These are phyloP conservation scores for Agrostemma githago DNA, from an alignment of 148 eudicot genomes.

Conservation along the genomic window DNA sequence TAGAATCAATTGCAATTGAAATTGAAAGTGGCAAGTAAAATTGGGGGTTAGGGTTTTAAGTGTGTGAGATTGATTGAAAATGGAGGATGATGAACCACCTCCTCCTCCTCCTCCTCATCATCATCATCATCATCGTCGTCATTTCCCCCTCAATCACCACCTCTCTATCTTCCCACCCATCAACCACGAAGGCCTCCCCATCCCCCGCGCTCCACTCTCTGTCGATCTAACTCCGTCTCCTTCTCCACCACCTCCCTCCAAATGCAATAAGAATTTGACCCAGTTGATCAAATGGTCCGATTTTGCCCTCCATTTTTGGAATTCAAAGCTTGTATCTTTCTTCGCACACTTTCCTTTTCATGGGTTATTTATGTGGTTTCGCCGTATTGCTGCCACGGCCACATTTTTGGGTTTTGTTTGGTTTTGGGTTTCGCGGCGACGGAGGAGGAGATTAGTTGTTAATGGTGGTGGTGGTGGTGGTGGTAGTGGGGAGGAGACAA, in stretches of 20 bases:
- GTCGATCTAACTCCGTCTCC: background rate
- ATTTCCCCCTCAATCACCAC: background rate
- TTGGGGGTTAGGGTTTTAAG: background rate
- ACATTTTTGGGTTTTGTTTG: conserved; percentile 22
- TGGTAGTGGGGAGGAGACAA: conserved; percentile 21
- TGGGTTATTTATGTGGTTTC: conserved; percentile 10
- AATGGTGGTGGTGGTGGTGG: conserved; percentile 3
- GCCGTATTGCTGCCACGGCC: conserved; percentile 8
- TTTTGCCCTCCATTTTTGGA: conserved; percentile 30
- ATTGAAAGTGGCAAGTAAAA: too few species aligned
- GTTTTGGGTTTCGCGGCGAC: conserved; percentile 18
- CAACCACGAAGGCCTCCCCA: conserved; percentile 45
- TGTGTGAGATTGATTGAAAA: background rate
- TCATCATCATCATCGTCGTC: background rate
- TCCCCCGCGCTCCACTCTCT: conserved; percentile 19
- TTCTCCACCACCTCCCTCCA: conserved; percentile 6
- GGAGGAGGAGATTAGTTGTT: background rate
- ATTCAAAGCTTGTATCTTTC: conserved; percentile 23
- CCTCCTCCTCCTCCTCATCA: too few species aligned
- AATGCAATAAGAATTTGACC: background rate
- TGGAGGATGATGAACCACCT: conserved; percentile 1
- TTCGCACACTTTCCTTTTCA: background rate
- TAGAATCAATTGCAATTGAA: background rate
- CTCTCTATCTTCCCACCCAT: conserved; percentile 39
- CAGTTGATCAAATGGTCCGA: conserved; percentile 21